Percentiles rank a stretch among this genome's conserved stretches.
phyloP scores from a whole-genome alignment of 768 basidiomycete genomes.

The Coprinellus micaceus region DNA sequence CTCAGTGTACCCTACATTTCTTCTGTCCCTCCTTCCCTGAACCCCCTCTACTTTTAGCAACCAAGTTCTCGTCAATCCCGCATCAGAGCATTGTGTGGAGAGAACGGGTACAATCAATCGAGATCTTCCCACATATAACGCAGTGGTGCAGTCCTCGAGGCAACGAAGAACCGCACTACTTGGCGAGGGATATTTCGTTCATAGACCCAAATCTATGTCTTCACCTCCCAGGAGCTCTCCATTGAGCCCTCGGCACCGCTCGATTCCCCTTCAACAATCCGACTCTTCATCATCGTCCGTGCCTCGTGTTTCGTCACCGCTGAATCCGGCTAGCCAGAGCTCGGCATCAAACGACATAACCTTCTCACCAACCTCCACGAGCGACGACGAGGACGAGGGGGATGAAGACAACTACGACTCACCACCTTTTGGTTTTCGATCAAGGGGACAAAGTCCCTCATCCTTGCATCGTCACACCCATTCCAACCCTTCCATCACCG shows the following conservation, averaged over 20 bases:
- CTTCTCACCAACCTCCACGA: neutral
- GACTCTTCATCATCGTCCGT: neutral
- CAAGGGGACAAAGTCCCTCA: conserved; percentile 4
- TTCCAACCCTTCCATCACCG: conserved; percentile 4
- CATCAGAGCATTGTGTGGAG: too few relatives aligned
- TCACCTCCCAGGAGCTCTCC: neutral
- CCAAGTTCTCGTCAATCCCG: too few relatives aligned
- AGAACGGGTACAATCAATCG: neutral
- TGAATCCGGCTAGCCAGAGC: neutral
- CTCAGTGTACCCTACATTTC: too few relatives aligned
- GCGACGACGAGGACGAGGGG: neutral
- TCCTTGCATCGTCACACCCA: neutral
- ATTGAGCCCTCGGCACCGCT: neutral
- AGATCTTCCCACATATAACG: neutral
- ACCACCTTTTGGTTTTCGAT: neutral
- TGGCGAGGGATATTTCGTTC: too few relatives aligned
- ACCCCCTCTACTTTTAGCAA: too few relatives aligned
- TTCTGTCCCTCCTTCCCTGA: too few relatives aligned
- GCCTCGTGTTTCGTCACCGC: conserved; percentile 4
- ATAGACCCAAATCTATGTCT: neutral
- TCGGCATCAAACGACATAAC: neutral
- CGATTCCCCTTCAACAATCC: neutral
- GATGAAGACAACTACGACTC: neutral
- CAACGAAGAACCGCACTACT: too few relatives aligned
- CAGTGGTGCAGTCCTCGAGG: too few relatives aligned